These are phyloP conservation scores for Trametopsis cervina DNA, from an alignment of 768 basidiomycete genomes.

Conservation along the genomic window DNA sequence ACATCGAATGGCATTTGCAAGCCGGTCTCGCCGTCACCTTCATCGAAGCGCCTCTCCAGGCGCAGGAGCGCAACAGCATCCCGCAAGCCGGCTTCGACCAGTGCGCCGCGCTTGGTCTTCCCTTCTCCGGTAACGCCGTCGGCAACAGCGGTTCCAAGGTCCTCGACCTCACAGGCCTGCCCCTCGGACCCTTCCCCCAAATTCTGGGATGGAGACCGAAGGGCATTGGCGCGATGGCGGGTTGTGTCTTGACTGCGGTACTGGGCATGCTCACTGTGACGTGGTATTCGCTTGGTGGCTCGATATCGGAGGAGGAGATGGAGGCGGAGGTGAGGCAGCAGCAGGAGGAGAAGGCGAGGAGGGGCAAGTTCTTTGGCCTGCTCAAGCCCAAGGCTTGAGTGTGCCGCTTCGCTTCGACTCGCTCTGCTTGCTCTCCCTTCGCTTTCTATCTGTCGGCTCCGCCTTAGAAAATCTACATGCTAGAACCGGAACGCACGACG, in stretches of 20 bases:
- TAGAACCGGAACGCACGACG: too few species aligned
- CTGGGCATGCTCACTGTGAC: slow-evolving; percentile 76
- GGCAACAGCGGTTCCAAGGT: slow-evolving; percentile 50
- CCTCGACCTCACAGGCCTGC: slow-evolving; percentile 61
- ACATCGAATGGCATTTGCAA: slow-evolving; percentile 85
- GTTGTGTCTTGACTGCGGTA: slow-evolving; percentile 76
- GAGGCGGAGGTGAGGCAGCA: slow-evolving; percentile 58
- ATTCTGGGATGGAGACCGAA: slow-evolving; percentile 63
- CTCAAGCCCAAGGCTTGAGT: slow-evolving; percentile 12
- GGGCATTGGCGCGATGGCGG: slow-evolving; percentile 73
- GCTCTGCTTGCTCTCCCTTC: background rate
- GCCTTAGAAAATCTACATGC: too few species aligned
- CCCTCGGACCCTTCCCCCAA: slow-evolving; percentile 67
- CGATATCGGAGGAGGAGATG: slow-evolving; percentile 72
- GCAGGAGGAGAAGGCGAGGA: slow-evolving; percentile 50
- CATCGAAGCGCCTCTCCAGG: slow-evolving; percentile 70
- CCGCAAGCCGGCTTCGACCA: slow-evolving; percentile 65
- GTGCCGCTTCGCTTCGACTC: background rate
- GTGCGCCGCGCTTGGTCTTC: slow-evolving; percentile 55
- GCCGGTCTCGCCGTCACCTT: slow-evolving; percentile 81
- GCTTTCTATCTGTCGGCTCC: too few species aligned
- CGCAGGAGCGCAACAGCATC: slow-evolving; percentile 48
- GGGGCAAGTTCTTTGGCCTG: slow-evolving; percentile 38
- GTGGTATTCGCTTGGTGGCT: slow-evolving; percentile 82
- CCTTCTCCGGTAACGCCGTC: slow-evolving; percentile 79